These are phyloP conservation scores for Phytophthora sp. DNA, from an alignment of 352 stramenopile genomes.

Conservation along the genomic window DNA sequence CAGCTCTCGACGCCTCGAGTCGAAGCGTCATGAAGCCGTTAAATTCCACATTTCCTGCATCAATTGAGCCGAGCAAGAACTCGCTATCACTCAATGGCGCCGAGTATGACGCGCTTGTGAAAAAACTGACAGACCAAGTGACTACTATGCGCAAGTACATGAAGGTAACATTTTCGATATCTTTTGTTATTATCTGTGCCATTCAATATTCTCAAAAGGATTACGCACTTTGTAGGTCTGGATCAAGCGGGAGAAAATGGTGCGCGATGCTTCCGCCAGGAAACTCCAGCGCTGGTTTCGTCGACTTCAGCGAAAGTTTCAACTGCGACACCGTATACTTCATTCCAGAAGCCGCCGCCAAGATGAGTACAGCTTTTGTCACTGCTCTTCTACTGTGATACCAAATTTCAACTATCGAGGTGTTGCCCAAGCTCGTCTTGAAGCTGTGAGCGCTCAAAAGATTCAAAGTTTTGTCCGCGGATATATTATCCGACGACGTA, in stretches of 20 bases:
- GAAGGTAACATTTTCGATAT: conserved; percentile 40
- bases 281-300: conserved; percentile 55
- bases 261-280: conserved; percentile 45
- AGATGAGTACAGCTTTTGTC: conserved; percentile 33
- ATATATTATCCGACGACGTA: conserved; percentile 24
- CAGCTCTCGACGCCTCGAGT: conserved; percentile 16
- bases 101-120: conserved; percentile 22
- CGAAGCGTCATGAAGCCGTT: conserved; percentile 20
- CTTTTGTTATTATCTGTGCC: not conserved
- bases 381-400: conserved; percentile 29
- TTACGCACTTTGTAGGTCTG: conserved; percentile 46
- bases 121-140: conserved; percentile 57
- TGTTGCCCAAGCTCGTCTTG: not conserved
- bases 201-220: not conserved
- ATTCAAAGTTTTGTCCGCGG: conserved; percentile 37
- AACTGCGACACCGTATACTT: conserved; percentile 18
- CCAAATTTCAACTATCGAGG: conserved; percentile 7
- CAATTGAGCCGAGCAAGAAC: conserved; percentile 4
- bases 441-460: conserved; percentile 20
- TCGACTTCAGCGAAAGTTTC: conserved; percentile 9
- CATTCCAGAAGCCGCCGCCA: conserved; percentile 9
- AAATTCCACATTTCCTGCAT: not conserved
- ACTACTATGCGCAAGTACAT: conserved; percentile 73
- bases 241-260: conserved; percentile 74
- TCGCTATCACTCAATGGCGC: not conserved